A percentile compares a stretch with the other conserved stretches of the same genome.
These are phyloP conservation scores for Colletotrichum australisinense DNA, from an alignment of 2,329 filamentous ascomycete species.

Conservation along the genomic window DNA sequence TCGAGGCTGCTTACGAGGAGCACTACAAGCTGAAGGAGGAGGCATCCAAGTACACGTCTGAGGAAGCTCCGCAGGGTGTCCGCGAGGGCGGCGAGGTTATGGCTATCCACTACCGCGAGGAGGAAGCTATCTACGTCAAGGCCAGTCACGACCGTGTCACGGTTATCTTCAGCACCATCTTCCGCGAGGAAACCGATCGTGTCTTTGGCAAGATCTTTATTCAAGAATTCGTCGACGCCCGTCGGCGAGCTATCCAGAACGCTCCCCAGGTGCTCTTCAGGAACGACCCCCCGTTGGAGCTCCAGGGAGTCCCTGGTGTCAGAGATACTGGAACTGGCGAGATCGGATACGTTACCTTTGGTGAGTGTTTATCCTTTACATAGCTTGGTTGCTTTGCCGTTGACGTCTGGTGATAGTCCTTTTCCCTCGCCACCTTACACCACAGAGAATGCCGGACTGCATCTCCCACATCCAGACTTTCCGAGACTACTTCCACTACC, in stretches of 20 bases:
- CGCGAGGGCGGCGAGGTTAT: constrained; percentile 92
- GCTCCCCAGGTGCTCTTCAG: constrained; percentile 97
- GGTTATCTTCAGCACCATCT: constrained; percentile 98
- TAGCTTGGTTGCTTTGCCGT: neutral
- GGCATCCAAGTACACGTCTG: constrained; percentile 90
- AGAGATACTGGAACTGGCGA: constrained; percentile 81
- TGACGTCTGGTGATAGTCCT: constrained; percentile 70
- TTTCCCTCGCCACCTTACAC: constrained; percentile 93
- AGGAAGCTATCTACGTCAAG: constrained; percentile 99
- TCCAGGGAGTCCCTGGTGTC: constrained; percentile 89
- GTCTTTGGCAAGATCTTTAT: constrained; percentile 99
- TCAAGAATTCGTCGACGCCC: constrained; percentile 97
- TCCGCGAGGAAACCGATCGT: constrained; percentile 96
- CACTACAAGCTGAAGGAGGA: constrained; percentile 88
- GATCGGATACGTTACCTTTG: constrained; percentile 98
- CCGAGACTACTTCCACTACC: constrained; percentile 99
- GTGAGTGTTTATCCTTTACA: constrained; percentile 60
- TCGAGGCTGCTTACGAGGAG: constrained; percentile 96
- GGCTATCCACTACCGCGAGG: constrained; percentile 97
- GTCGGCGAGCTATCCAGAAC: constrained; percentile 95
- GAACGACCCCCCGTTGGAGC: constrained; percentile 91
- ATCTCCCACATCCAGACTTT: constrained; percentile 99
- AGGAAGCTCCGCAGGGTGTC: constrained; percentile 92
- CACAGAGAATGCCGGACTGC: constrained; percentile 90
- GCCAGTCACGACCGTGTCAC: constrained; percentile 97